These are phyloP conservation scores for Russula earlei DNA, from an alignment of 768 basidiomycete genomes.

Conservation along the genomic window DNA sequence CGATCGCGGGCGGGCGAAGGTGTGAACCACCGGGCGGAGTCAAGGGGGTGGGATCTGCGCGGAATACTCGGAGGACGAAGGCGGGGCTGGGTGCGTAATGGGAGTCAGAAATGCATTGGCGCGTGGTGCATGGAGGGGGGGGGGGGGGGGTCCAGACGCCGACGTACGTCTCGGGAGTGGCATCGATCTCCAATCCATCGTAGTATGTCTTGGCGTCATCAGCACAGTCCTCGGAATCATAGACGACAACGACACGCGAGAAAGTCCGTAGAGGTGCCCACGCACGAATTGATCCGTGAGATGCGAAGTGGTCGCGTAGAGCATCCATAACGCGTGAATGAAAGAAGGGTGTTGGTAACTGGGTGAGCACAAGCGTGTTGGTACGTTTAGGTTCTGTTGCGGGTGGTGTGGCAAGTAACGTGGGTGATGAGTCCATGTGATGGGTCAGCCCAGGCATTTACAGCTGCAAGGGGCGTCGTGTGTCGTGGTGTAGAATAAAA, in stretches of 20 bases:
- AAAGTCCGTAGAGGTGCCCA: conserved; percentile 87
- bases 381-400: conserved; percentile 33
- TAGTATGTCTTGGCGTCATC: conserved; percentile 56
- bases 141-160: too few relatives aligned
- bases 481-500: background rate
- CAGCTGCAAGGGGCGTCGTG: too few relatives aligned
- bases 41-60: conserved; percentile 59
- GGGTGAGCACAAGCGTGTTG: conserved; percentile 79
- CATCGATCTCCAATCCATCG: conserved; percentile 55
- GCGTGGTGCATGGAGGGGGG: background rate
- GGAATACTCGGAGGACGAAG: conserved; percentile 55
- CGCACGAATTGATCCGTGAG: conserved; percentile 74
- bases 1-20: conserved; percentile 66
- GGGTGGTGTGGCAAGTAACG: background rate
- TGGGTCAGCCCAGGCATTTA: conserved; percentile 14
- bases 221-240: conserved; percentile 49
- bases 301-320: conserved; percentile 60
- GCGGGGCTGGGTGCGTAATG: conserved; percentile 32
- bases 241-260: conserved; percentile 76
- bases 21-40: conserved; percentile 22
- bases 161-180: conserved; percentile 42
- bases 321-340: conserved; percentile 55
- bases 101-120: background rate
- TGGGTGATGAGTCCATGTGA: background rate
- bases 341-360: conserved; percentile 72